Base-by-base conservation (phyloP, 768 basidiomycete genomes). In the Tulasnella sp. region DNA sequence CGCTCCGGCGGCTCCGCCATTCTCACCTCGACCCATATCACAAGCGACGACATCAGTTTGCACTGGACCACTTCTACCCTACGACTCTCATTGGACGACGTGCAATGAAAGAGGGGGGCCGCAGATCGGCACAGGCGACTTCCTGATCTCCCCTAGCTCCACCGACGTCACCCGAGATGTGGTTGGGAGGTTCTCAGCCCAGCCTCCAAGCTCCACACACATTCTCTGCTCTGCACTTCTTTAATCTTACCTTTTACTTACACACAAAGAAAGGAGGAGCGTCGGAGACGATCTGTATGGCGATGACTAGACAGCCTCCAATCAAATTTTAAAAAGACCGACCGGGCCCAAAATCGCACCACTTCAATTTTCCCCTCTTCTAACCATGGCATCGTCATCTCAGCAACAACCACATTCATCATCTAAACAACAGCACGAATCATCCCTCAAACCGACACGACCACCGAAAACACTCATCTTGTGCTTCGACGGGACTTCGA, bases 401-500 rank as follows among this genome's bases (percentile, higher is more conserved):
- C 58, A 64, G 17, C 58, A 11, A 14, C 58, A 25, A 34, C 58
- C 0, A 14, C 6, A 6, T 25, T 34, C 58, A 64, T 64, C 58
- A 14, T 6, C 58, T 29, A 22, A 25, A 34, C 3, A 9, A 15
- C 22, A 25, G 4, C 25, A 34, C 31, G 25, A 25, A 64, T 70
- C 69, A 31, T 70, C 69, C 38, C 40, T 42, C 17, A n/a, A 34
- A 15, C 34, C 34, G 5, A 29, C 22, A n/a, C 68, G 14, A 40
- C 68, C n/a, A 70, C 69, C 69, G 5, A 38, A 42, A 25, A 88
- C 86, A 0, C 84, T 91, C 39, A 84, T 91, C 39, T 83, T 92
- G 31, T 91, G 89, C 81, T 92, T 92, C 79, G 91, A 92, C 78
- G 91, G 91, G 6, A 78, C 78, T 12, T 91, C 91, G 3, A 81